These are phyloP conservation scores for Leccinum variicolor DNA, from an alignment of 768 basidiomycete genomes.

Conservation along the genomic window DNA sequence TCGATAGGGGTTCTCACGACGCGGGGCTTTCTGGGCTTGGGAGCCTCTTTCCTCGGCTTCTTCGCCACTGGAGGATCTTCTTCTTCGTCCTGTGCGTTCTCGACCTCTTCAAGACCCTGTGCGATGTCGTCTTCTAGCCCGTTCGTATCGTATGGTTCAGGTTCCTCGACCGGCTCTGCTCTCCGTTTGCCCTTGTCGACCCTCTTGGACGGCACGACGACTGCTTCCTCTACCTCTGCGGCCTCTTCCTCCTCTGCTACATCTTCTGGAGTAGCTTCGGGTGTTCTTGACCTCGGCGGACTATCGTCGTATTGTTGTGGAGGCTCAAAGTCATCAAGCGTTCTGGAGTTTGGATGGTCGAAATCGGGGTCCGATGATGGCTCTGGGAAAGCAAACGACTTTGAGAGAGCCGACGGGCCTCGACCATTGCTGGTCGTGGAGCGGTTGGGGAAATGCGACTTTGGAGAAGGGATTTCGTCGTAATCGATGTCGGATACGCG, in stretches of 20 bases:
- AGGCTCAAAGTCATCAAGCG: constrained; percentile 29
- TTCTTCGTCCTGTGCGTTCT: constrained; percentile 52
- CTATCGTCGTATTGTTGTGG: constrained; percentile 20
- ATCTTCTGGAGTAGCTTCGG: constrained; percentile 48
- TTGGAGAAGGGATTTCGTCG: constrained; percentile 62
- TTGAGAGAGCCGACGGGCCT: constrained; percentile 34
- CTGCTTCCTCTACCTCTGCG: constrained; percentile 33
- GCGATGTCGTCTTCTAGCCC: constrained; percentile 42
- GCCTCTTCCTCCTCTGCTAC: constrained; percentile 23
- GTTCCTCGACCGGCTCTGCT: constrained; percentile 21
- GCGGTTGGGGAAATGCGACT: constrained; percentile 30
- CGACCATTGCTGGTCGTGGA: constrained; percentile 33
- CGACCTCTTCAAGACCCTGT: constrained; percentile 42
- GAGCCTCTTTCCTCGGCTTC: constrained; percentile 27
- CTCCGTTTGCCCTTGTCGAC: constrained; percentile 42
- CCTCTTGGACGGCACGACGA: constrained; percentile 20
- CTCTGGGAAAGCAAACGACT: constrained; percentile 20
- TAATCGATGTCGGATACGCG: constrained; percentile 57
- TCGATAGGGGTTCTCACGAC: constrained; percentile 15
- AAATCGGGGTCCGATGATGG: constrained; percentile 20
- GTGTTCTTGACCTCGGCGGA: constrained; percentile 42
- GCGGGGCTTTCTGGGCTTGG: constrained; percentile 27
- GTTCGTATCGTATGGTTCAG: constrained; percentile 16
- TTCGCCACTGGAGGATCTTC: constrained; percentile 29
- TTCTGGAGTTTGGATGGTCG: constrained; percentile 20